Percentiles rank a stretch among this genome's conserved stretches.
These are phyloP conservation scores for Sarcodon aspratus DNA, from an alignment of 768 basidiomycete genomes.

Conservation along the genomic window DNA sequence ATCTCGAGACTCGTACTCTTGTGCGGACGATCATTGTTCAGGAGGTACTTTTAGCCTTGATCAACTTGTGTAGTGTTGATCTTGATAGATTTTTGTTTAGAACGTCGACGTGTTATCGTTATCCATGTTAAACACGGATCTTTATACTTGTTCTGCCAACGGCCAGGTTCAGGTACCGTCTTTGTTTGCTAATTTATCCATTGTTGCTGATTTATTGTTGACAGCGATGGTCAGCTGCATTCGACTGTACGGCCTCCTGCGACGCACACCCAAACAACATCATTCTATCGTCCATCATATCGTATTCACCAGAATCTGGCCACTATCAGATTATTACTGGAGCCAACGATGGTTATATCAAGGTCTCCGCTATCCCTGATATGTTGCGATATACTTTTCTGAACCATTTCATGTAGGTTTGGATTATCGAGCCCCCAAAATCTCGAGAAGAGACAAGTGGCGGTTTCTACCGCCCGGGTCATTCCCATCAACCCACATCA, in stretches of 20 bases:
- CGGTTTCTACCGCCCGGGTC: background rate
- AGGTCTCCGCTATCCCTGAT: conserved; percentile 31
- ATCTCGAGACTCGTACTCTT: conserved; percentile 80
- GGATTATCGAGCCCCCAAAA: conserved; percentile 22
- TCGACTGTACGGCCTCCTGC: conserved; percentile 81
- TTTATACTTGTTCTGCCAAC: conserved; percentile 40
- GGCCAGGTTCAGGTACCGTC: conserved; percentile 53
- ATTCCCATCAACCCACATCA: conserved; percentile 2
- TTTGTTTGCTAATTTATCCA: background rate
- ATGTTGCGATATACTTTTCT: background rate
- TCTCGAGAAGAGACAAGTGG: background rate
- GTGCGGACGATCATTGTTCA: conserved; percentile 82
- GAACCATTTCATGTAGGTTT: conserved; percentile 19
- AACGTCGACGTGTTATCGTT: conserved; percentile 76
- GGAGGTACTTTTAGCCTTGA: conserved; percentile 38
- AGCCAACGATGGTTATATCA: conserved; percentile 78
- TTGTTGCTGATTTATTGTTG: background rate
- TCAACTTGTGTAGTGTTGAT: no score
- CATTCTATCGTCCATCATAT: conserved; percentile 64
- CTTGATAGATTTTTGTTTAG: conserved; percentile 19
- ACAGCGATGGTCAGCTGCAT: conserved; percentile 75
- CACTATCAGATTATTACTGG: conserved; percentile 54
- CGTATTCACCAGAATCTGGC: conserved; percentile 12
- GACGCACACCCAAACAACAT: conserved; percentile 63
- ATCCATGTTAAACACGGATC: conserved; percentile 47